Conservation (phyloP, 2,329 filamentous ascomycete genomes). For the Hymenoscyphus scutula region DNA sequence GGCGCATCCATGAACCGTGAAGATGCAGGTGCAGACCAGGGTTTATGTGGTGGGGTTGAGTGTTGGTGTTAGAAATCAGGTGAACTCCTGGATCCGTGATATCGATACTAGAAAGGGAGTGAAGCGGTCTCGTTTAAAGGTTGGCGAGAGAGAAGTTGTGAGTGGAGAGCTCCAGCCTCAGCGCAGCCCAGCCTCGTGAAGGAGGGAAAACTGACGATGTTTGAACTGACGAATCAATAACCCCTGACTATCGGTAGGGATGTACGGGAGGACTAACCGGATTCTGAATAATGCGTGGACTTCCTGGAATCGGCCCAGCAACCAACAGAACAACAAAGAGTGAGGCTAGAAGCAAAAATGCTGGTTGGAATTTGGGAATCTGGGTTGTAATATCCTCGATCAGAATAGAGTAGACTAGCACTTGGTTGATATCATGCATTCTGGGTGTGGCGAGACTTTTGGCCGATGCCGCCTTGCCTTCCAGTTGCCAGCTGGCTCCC, state of each 20-base stretch:
- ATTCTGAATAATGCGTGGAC: neutral
- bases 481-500: neutral
- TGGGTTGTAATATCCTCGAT: neutral
- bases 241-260: neutral
- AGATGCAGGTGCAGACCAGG: neutral
- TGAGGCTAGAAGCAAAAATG: neutral
- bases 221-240: neutral
- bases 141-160: too few relatives aligned
- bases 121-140: too few relatives aligned
- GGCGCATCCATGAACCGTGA: neutral
- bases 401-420: neutral
- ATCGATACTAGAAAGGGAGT: too few relatives aligned
- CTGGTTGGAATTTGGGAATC: neutral
- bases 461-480: neutral
- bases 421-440: neutral
- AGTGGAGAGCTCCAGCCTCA: too few relatives aligned
- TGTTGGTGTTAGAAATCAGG: too few relatives aligned
- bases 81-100: too few relatives aligned
- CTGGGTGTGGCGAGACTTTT: neutral
- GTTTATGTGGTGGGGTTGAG: neutral
- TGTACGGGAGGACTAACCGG: constrained; percentile 4
- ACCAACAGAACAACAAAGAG: constrained; percentile 1
- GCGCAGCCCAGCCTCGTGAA: too few relatives aligned
- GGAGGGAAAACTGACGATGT: too few relatives aligned
- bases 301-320: neutral